Evolutionary conservation across 306 rosid species (phyloP).

Genomic region (Chamaecrista fasciculata): DNA sequence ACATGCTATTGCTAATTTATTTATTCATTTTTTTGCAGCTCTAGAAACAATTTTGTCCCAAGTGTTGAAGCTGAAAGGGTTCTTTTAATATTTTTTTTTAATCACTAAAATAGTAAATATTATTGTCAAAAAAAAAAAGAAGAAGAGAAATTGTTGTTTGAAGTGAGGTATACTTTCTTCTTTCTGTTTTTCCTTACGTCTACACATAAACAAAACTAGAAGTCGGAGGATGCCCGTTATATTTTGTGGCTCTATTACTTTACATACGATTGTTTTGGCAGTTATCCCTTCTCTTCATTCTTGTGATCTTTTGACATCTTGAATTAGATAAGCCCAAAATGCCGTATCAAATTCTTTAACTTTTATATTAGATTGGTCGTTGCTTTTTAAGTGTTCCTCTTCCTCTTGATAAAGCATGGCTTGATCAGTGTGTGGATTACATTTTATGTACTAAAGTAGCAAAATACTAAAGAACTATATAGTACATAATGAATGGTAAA

Average conservation of each 20-base stretch:
- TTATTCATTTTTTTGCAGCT: neutral
- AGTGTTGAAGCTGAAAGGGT: conserved; percentile 8
- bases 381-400: neutral
- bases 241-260: neutral
- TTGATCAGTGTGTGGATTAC: neutral
- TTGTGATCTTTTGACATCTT: conserved; percentile 5
- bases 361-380: neutral
- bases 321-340: neutral
- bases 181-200: neutral
- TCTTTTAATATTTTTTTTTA: neutral
- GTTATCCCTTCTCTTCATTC: neutral
- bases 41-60: neutral
- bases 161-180: neutral
- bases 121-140: neutral
- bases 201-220: neutral
- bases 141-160: neutral
- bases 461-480: conserved; percentile 8
- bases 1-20: neutral
- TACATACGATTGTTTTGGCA: conserved; percentile 7
- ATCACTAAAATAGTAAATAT: neutral
- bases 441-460: neutral
- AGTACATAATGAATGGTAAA: neutral
- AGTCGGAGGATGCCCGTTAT: neutral
- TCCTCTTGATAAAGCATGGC: neutral
- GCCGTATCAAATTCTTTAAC: neutral